Percentiles rank a stretch among this genome's conserved stretches.
These are phyloP conservation scores for Coniochaeta sp. DNA, from an alignment of 2,329 filamentous ascomycete species.

Conservation along the genomic window DNA sequence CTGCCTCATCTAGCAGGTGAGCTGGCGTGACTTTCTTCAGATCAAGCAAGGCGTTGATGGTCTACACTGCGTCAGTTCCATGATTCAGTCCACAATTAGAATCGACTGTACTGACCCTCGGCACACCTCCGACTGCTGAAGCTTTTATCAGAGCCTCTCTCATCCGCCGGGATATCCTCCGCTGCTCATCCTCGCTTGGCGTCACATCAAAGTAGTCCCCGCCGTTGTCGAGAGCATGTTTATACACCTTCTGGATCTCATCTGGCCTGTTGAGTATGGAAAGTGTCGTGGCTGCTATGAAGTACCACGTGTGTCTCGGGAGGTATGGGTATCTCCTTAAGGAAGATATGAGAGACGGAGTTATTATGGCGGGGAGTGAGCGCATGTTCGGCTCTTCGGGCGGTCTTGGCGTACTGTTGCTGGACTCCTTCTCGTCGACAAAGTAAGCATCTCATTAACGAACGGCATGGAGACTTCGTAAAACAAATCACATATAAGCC, in stretches of 20 bases:
- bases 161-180: constrained; percentile 36
- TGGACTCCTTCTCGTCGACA: constrained; percentile 1
- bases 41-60: constrained; percentile 38
- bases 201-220: constrained; percentile 13
- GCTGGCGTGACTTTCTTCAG: constrained; percentile 35
- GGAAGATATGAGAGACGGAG: constrained; percentile 31
- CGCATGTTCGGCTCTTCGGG: constrained; percentile 7
- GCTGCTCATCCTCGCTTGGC: constrained; percentile 27
- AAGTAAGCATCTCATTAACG: neutral
- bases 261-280: constrained; percentile 41
- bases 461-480: neutral
- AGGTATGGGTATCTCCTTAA: constrained; percentile 33
- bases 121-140: constrained; percentile 39
- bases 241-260: constrained; percentile 38
- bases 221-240: constrained; percentile 29
- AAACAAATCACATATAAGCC: neutral
- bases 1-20: constrained; percentile 31
- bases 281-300: constrained; percentile 37
- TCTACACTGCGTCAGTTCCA: constrained; percentile 17
- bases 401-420: neutral
- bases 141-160: constrained; percentile 43
- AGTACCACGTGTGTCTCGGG: constrained; percentile 40
- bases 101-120: constrained; percentile 32
- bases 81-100: neutral
- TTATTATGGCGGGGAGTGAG: constrained; percentile 25